A percentile compares a stretch with the other conserved stretches of the same genome.
Conservation (phyloP, 108 stramenopile genomes). For the Pseudonitzschia pungens region DNA sequence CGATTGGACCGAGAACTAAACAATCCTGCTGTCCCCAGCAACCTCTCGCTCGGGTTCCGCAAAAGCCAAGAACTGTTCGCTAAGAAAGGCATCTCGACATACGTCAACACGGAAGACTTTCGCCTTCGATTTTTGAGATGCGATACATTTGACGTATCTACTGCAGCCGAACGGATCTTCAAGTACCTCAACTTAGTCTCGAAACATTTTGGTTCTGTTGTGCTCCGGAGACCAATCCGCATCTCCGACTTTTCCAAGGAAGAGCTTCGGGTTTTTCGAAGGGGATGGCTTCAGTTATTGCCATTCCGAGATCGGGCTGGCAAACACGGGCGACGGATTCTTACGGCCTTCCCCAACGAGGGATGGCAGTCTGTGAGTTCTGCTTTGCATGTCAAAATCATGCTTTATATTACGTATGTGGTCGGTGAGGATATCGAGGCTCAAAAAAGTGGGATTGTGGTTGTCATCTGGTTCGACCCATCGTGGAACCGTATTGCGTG, state of each 20-base stretch:
- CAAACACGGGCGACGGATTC: constrained; percentile 14
- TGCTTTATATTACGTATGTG: constrained; percentile 10
- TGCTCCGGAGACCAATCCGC: constrained; percentile 12
- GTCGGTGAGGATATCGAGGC: constrained; percentile 19
- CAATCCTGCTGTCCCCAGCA: not conserved
- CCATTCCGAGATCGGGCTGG: constrained; percentile 27
- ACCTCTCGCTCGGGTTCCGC: not conserved
- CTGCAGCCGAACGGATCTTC: constrained; percentile 17
- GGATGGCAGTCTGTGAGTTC: not conserved
- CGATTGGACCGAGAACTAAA: not conserved
- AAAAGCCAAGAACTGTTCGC: constrained; percentile 7
- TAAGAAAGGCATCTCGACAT: not conserved
- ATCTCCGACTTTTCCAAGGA: constrained; percentile 18
- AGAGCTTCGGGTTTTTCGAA: constrained; percentile 5
- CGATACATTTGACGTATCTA: constrained; percentile 9
- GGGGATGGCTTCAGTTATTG: constrained; percentile 17
- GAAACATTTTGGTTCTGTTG: constrained; percentile 19
- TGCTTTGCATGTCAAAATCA: not conserved
- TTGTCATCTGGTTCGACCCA: not conserved
- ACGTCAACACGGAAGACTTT: constrained; percentile 22
- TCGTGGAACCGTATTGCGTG: not conserved
- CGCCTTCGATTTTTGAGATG: constrained; percentile 28
- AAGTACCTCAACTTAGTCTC: constrained; percentile 7
- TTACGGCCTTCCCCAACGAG: constrained; percentile 3
- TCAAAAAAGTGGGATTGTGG: constrained; percentile 14